Percentiles rank a stretch among this genome's conserved stretches.
Evolutionary conservation across 1,139 yeast species (phyloP).

Genomic region (Yamadazyma trypodendri): DNA sequence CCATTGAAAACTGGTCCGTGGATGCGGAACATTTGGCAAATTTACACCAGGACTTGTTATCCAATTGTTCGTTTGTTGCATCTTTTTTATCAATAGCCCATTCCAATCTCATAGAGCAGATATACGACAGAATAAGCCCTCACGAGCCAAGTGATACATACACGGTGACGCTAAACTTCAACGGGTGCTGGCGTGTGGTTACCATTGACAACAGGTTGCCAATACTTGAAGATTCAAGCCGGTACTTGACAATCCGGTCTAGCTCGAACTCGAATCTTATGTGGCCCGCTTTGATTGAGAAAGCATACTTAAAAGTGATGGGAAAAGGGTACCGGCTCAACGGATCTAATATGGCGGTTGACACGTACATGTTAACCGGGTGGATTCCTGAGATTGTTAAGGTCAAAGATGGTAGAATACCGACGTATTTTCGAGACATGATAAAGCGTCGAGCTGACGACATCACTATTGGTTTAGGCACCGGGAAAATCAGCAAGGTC

Average conservation of each 20-base stretch:
- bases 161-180: constrained; percentile 41
- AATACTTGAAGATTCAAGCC: constrained; percentile 13
- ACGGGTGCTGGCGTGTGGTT: constrained; percentile 58
- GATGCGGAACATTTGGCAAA: constrained; percentile 19
- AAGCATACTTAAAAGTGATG: constrained; percentile 65
- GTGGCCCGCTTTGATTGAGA: constrained; percentile 78
- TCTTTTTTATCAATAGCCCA: constrained; percentile 49
- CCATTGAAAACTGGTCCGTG: constrained; percentile 19
- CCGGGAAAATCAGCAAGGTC: constrained; percentile 48
- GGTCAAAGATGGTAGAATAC: constrained; percentile 28
- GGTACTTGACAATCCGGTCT: constrained; percentile 40
- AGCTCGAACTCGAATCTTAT: constrained; percentile 33
- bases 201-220: constrained; percentile 50
- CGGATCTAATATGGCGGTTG: constrained; percentile 84
- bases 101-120: constrained; percentile 14
- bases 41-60: constrained; percentile 54
- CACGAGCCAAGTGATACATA: constrained; percentile 30
- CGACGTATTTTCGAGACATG: constrained; percentile 33
- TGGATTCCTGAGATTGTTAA: constrained; percentile 70
- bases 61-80: constrained; percentile 80
- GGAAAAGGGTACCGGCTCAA: constrained; percentile 60
- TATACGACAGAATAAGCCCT: constrained; percentile 26
- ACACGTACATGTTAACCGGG: constrained; percentile 63
- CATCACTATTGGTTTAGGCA: constrained; percentile 59
- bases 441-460: constrained; percentile 2